phyloP scores from a whole-genome alignment of 352 stramenopile species.

The Phytopythium chamaehyphon region DNA sequence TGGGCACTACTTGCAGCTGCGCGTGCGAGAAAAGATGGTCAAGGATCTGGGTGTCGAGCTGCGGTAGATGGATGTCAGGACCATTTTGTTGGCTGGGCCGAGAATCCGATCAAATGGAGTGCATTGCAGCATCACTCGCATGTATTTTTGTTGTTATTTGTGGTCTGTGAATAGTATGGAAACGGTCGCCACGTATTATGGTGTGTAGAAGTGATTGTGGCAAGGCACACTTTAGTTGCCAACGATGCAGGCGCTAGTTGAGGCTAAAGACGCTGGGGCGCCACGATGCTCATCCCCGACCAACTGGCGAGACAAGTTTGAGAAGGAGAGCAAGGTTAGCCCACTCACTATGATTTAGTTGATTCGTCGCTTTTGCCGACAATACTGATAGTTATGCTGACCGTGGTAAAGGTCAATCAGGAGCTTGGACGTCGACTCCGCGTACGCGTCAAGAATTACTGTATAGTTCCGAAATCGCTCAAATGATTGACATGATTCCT shows the following conservation, averaged over 20 bases:
- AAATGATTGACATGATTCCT: neutral
- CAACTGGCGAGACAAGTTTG: conserved; percentile 64
- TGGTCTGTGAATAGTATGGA: too few species aligned
- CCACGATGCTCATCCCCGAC: neutral
- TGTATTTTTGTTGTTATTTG: too few species aligned
- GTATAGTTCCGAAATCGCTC: neutral
- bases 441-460: conserved; percentile 20
- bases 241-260: neutral
- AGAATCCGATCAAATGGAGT: too few species aligned
- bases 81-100: too few species aligned
- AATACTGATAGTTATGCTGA: conserved; percentile 1
- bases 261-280: neutral
- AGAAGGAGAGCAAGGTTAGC: conserved; percentile 62
- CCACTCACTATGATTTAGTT: neutral
- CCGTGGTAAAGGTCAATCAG: conserved; percentile 56
- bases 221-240: too few species aligned
- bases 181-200: too few species aligned
- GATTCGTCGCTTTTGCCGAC: neutral
- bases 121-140: conserved; percentile 11
- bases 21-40: conserved; percentile 77
- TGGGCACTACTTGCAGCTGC: conserved; percentile 21
- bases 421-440: conserved; percentile 59
- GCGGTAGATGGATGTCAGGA: conserved; percentile 62
- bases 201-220: too few species aligned
- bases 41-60: conserved; percentile 86